Conservation (phyloP, 352 stramenopile genomes). For the Phytophthora ramorum region DNA sequence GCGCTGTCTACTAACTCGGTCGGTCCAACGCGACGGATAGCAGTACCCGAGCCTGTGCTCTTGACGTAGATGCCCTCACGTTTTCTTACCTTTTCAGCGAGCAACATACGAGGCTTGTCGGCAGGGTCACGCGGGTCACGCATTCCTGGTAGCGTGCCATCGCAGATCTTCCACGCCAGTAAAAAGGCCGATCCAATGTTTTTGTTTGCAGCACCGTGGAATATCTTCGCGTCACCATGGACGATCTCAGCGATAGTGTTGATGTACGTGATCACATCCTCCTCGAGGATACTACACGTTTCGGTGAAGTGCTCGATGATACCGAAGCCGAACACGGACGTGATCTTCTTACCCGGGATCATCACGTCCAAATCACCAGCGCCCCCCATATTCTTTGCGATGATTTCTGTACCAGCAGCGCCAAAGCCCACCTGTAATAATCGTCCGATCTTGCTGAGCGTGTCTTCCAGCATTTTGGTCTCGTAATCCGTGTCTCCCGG, state of each 20-base stretch:
- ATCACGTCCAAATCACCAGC: constrained; percentile 95
- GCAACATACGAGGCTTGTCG: constrained; percentile 77
- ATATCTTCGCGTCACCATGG: constrained; percentile 94
- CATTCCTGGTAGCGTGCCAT: constrained; percentile 86
- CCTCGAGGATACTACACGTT: constrained; percentile 91
- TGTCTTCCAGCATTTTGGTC: constrained; percentile 96
- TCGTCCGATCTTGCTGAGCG: constrained; percentile 94
- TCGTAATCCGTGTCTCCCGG: constrained; percentile 84
- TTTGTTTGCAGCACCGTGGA: constrained; percentile 96
- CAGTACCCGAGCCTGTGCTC: constrained; percentile 52
- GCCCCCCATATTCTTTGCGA: constrained; percentile 97
- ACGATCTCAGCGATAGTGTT: constrained; percentile 98
- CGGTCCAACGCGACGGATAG: constrained; percentile 56
- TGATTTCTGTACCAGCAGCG: constrained; percentile 97
- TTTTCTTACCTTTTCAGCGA: constrained; percentile 59
- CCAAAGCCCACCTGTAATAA: constrained; percentile 97
- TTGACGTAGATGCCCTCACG: constrained; percentile 79
- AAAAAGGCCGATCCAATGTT: constrained; percentile 96
- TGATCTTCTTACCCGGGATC: constrained; percentile 97
- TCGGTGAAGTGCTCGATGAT: constrained; percentile 97
- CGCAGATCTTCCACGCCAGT: constrained; percentile 96
- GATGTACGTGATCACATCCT: constrained; percentile 98
- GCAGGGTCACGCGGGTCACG: constrained; percentile 78
- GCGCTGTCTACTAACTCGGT: constrained; percentile 94
- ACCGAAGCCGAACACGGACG: constrained; percentile 96